Evolutionary conservation across 257 asterid genomes (phyloP).

Genomic region (Primulina huaijiensis): DNA sequence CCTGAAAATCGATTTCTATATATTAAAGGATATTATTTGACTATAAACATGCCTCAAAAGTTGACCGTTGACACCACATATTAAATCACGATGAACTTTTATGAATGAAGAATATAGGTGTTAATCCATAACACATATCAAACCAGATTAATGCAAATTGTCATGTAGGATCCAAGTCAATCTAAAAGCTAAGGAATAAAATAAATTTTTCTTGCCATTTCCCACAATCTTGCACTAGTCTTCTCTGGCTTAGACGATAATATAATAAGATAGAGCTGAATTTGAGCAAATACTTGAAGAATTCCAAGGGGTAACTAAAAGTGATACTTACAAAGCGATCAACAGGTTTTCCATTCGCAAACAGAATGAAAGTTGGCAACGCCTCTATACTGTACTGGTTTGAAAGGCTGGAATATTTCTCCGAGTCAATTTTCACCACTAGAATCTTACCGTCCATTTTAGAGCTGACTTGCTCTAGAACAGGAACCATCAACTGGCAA

Average conservation of each 20-base stretch:
- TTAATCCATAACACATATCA: background rate
- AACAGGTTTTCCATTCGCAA: slow-evolving; percentile 78
- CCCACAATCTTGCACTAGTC: background rate
- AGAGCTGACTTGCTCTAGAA: slow-evolving; percentile 69
- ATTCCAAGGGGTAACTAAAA: slow-evolving; percentile 12
- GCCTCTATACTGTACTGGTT: slow-evolving; percentile 77
- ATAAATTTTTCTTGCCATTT: background rate
- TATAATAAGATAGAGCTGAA: background rate
- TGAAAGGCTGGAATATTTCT: slow-evolving; percentile 84
- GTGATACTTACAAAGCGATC: slow-evolving; percentile 85
- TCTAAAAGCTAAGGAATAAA: background rate
- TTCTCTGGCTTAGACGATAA: background rate
- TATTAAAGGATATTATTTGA: background rate
- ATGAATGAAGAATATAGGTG: background rate
- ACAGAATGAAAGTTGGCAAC: slow-evolving; percentile 83
- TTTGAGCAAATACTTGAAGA: slow-evolving; percentile 9
- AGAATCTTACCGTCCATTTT: slow-evolving; percentile 64
- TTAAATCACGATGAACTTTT: background rate
- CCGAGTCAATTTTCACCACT: slow-evolving; percentile 90
- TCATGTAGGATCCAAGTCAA: background rate
- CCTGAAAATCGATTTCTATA: slow-evolving; percentile 41
- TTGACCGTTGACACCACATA: slow-evolving; percentile 7
- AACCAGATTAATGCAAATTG: background rate
- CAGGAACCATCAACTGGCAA: slow-evolving; percentile 90
- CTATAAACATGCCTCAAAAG: background rate